phyloP scores from a whole-genome alignment of 2,329 filamentous ascomycete genomes.

The Pseudogymnoascus sp. region DNA sequence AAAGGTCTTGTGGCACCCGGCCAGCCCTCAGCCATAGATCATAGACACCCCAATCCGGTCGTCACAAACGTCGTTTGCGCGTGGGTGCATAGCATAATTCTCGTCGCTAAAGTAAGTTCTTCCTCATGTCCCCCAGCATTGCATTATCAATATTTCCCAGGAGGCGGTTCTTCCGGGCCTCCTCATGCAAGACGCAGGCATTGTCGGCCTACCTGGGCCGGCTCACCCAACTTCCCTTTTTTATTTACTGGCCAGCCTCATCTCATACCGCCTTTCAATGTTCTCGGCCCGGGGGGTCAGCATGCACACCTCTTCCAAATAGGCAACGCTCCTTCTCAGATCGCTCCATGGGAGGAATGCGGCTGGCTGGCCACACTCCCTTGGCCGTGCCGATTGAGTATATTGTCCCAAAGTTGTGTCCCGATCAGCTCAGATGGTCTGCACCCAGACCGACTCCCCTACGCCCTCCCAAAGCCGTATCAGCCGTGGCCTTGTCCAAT shows the following conservation, averaged over 20 bases:
- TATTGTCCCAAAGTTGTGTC: slow-evolving; percentile 3
- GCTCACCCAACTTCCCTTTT: not conserved
- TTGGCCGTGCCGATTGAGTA: not conserved
- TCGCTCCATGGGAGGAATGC: not conserved
- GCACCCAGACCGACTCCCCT: not conserved
- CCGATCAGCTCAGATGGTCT: not conserved
- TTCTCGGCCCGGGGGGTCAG: not conserved
- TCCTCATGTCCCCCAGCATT: not conserved
- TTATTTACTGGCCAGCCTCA: not conserved
- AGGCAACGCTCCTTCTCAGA: not conserved
- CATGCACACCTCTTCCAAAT: slow-evolving; percentile 2
- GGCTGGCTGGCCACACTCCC: not conserved
- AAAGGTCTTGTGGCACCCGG: not conserved
- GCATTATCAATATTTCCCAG: not conserved
- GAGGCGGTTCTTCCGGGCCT: not conserved
- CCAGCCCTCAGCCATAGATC: not conserved
- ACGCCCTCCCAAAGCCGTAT: not conserved
- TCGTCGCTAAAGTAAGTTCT: not conserved
- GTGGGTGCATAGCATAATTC: not conserved
- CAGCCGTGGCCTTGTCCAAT: not conserved
- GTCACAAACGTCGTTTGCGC: not conserved
- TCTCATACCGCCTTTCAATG: not conserved
- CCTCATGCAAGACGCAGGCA: not conserved
- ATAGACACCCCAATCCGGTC: not conserved
- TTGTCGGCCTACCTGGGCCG: not conserved